A percentile compares a stretch with the other conserved stretches of the same genome.
These are phyloP conservation scores for Pyrenula massariospora DNA, from an alignment of 495 filamentous ascomycete species.

Conservation along the genomic window DNA sequence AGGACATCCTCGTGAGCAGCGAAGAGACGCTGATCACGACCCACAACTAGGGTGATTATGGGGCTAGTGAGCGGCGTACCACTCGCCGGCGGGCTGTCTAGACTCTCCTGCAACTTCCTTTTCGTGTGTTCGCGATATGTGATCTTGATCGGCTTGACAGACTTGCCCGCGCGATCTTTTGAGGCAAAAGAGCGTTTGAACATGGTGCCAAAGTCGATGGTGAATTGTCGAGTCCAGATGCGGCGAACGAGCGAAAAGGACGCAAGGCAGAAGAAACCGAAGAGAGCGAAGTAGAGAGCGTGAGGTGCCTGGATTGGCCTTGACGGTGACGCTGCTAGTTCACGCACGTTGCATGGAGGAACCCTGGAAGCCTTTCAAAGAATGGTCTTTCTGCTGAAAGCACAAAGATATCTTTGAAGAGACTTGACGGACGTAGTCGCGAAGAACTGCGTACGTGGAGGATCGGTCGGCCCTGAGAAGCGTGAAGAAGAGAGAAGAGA, in stretches of 20 bases:
- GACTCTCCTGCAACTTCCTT: conserved; percentile 59
- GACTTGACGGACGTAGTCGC: conserved; percentile 5
- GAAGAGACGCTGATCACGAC: conserved; percentile 67
- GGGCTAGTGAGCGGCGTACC: conserved; percentile 57
- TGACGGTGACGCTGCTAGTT: conserved; percentile 10
- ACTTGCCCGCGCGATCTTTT: conserved; percentile 67
- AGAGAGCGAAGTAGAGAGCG: conserved; percentile 19
- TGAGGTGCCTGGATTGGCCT: conserved; percentile 11
- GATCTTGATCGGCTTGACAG: conserved; percentile 61
- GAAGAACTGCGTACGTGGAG: neutral
- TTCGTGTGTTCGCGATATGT: conserved; percentile 60
- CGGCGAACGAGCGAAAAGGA: conserved; percentile 3
- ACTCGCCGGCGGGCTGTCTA: conserved; percentile 39
- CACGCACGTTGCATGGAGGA: conserved; percentile 7
- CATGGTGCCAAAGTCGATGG: conserved; percentile 42
- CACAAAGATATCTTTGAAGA: conserved; percentile 6
- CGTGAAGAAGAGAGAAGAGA: conserved; percentile 8
- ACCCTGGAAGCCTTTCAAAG: conserved; percentile 9
- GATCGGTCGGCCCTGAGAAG: conserved; percentile 11
- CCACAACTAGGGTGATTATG: conserved; percentile 75
- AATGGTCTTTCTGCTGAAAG: conserved; percentile 3
- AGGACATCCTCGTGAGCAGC: conserved; percentile 60
- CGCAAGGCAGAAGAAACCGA: conserved; percentile 12
- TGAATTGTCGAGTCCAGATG: neutral
- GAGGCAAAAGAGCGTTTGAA: conserved; percentile 75